These are phyloP conservation scores for Prosopis cineraria DNA, from an alignment of 306 rosid genomes.

Conservation along the genomic window DNA sequence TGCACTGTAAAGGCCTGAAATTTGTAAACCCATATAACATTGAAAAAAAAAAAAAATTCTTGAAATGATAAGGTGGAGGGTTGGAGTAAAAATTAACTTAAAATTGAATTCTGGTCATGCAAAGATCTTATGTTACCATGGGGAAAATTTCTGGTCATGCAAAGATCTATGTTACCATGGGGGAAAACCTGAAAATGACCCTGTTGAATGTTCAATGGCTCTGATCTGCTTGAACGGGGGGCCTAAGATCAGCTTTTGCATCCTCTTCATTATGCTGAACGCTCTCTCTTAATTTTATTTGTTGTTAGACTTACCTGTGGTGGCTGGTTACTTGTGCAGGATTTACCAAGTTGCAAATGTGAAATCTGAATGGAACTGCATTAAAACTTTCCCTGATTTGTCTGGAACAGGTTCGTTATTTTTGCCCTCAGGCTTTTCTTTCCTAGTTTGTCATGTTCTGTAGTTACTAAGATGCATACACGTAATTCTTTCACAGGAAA, in stretches of 20 bases:
- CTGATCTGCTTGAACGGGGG: not conserved
- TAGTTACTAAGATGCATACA: slow-evolving; percentile 16
- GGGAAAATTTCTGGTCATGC: not conserved
- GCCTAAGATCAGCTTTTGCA: not conserved
- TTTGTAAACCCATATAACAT: not conserved
- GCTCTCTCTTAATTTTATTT: not conserved
- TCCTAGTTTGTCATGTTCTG: not conserved
- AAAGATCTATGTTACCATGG: not conserved
- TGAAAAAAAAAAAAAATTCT: not conserved
- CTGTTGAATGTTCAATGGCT: not conserved
- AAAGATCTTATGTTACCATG: not conserved
- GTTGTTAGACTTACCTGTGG: slow-evolving; percentile 29
- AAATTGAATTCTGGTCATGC: not conserved
- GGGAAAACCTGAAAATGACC: not conserved
- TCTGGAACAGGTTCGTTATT: slow-evolving; percentile 87
- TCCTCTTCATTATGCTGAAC: not conserved
- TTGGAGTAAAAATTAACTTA: not conserved
- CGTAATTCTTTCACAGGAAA: slow-evolving; percentile 58
- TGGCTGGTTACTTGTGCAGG: slow-evolving; percentile 56
- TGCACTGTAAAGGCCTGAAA: not conserved
- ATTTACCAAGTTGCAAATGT: slow-evolving; percentile 93
- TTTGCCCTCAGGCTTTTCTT: not conserved
- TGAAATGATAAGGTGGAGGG: not conserved
- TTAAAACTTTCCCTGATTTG: slow-evolving; percentile 91
- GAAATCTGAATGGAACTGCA: slow-evolving; percentile 91